Conservation (phyloP, 352 stramenopile species). For the Pythium folliculosum region DNA sequence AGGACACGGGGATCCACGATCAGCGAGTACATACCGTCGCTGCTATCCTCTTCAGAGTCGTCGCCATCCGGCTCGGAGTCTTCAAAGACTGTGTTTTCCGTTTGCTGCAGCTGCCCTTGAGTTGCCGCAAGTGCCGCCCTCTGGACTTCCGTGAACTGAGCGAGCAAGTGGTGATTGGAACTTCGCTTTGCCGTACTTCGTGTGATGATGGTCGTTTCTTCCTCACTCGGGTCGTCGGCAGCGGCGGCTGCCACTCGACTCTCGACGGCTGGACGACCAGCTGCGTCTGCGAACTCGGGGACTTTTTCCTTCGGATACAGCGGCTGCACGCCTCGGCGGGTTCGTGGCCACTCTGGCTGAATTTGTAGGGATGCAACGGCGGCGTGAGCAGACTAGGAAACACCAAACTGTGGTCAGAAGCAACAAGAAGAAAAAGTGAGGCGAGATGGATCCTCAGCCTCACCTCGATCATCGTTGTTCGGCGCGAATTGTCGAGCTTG, state of each 20-base stretch:
- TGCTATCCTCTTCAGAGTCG: neutral
- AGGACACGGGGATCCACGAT: neutral
- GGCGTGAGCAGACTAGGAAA: conserved; percentile 30
- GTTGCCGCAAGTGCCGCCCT: conserved; percentile 29
- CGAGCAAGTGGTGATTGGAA: conserved; percentile 36
- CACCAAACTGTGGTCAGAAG: neutral
- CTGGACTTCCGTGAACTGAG: conserved; percentile 40
- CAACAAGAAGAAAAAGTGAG: too few relatives aligned
- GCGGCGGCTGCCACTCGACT: neutral
- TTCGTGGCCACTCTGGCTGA: conserved; percentile 12
- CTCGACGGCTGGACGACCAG: neutral
- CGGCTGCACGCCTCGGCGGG: conserved; percentile 6
- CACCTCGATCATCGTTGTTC: conserved; percentile 33
- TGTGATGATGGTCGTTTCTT: conserved; percentile 26
- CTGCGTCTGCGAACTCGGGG: neutral
- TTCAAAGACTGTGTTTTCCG: neutral
- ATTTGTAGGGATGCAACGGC: conserved; percentile 28
- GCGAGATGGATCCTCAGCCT: neutral
- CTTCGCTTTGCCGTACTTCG: conserved; percentile 24
- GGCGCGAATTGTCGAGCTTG: conserved; percentile 24
- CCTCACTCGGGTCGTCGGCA: neutral
- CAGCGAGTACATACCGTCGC: neutral
- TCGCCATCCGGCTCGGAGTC: neutral
- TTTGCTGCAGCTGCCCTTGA: neutral
- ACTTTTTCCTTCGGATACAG: conserved; percentile 27